A percentile compares a stretch with the other conserved stretches of the same genome.
Evolutionary conservation across 192 early-diverging fungal genomes (phyloP).

Genomic region (Coemansia sp.): DNA sequence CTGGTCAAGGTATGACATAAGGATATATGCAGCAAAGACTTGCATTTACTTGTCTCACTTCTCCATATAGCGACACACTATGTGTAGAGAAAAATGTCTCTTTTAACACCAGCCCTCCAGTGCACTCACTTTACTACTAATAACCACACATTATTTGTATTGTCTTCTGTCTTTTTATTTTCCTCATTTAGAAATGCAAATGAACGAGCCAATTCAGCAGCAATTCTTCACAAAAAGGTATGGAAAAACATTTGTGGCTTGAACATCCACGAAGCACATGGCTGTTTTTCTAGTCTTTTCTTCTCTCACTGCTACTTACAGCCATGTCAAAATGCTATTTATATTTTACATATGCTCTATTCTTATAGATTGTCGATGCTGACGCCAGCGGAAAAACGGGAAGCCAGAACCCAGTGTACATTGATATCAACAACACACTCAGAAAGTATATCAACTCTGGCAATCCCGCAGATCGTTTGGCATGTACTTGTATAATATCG

Average conservation of each 20-base stretch:
- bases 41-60: neutral
- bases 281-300: no score
- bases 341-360: neutral
- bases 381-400: constrained; percentile 26
- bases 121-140: neutral
- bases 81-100: no score
- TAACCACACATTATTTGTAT: neutral
- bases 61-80: no score
- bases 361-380: constrained; percentile 21
- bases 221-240: constrained; percentile 26
- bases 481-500: constrained; percentile 22
- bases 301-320: no score
- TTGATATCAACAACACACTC: constrained; percentile 15
- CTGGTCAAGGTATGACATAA: constrained; percentile 7
- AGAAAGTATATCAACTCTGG: constrained; percentile 10
- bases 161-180: neutral
- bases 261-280: no score
- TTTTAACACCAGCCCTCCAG: no score
- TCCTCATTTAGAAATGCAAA: constrained; percentile 18
- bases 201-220: constrained; percentile 18
- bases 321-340: no score
- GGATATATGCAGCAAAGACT: neutral
- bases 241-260: neutral
- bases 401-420: constrained; percentile 23
- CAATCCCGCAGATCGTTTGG: constrained; percentile 19